Evolutionary conservation across 2,329 filamentous ascomycete genomes (phyloP).

Genomic region (Helotiales sp.): DNA sequence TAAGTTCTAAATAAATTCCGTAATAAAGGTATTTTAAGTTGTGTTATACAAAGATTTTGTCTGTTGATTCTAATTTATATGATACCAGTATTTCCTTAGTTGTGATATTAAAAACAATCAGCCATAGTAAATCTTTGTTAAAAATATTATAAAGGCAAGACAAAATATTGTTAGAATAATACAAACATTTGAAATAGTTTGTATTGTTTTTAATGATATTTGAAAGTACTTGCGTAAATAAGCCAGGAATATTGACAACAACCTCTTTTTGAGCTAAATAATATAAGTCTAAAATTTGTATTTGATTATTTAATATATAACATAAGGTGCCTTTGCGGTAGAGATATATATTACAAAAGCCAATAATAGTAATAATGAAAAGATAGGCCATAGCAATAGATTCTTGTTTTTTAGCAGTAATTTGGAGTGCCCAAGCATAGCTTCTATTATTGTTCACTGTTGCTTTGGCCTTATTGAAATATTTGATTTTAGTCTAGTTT

Average conservation of each 20-base stretch:
- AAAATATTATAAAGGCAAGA: slow-evolving; percentile 60
- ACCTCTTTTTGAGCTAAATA: slow-evolving; percentile 53
- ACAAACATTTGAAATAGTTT: slow-evolving; percentile 58
- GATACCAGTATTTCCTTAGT: slow-evolving; percentile 49
- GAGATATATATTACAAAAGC: slow-evolving; percentile 63
- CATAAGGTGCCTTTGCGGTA: slow-evolving; percentile 69
- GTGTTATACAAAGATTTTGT: slow-evolving; percentile 71
- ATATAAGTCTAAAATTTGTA: slow-evolving; percentile 66
- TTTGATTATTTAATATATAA: slow-evolving; percentile 57
- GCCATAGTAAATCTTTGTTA: slow-evolving; percentile 49
- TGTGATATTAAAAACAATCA: slow-evolving; percentile 56
- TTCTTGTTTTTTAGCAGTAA: slow-evolving; percentile 63
- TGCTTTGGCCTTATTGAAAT: slow-evolving; percentile 36
- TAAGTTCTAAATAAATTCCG: slow-evolving; percentile 63
- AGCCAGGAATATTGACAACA: slow-evolving; percentile 57
- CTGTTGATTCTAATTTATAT: slow-evolving; percentile 50
- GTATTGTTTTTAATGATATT: slow-evolving; percentile 44
- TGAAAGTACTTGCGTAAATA: slow-evolving; percentile 47
- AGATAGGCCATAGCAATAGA: slow-evolving; percentile 66
- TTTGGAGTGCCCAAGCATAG: slow-evolving; percentile 61
- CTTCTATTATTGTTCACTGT: slow-evolving; percentile 25
- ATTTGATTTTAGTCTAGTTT: slow-evolving; percentile 37
- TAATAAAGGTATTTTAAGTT: slow-evolving; percentile 65
- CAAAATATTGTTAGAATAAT: slow-evolving; percentile 62
- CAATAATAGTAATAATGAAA: slow-evolving; percentile 64